Percentiles rank a stretch among this genome's conserved stretches.
Conservation (phyloP, 2,329 filamentous ascomycete genomes). For the Clonostachys sp. region DNA sequence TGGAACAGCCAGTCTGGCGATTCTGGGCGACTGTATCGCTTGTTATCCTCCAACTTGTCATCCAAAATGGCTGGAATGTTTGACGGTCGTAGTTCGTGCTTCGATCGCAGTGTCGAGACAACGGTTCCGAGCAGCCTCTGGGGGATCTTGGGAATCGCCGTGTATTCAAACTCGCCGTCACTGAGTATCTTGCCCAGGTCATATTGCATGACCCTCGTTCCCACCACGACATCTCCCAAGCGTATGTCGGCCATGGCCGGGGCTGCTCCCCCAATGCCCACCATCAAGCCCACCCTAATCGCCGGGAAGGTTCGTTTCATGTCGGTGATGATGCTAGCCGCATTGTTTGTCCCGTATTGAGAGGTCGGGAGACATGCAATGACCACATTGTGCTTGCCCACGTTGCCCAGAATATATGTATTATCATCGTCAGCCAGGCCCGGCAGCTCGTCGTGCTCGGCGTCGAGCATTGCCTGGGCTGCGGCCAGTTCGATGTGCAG, state of each 20-base stretch:
- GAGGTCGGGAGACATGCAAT: conserved; percentile 14
- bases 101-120: background rate
- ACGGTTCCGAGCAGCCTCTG: conserved; percentile 4
- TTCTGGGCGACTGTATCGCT: background rate
- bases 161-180: background rate
- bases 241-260: conserved; percentile 4
- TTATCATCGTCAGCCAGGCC: conserved; percentile 9
- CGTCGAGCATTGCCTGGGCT: conserved; percentile 16
- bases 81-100: background rate
- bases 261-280: conserved; percentile 14
- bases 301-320: conserved; percentile 6
- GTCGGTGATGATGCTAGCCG: conserved; percentile 9
- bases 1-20: conserved; percentile 1
- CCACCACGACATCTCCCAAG: conserved; percentile 13
- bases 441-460: conserved; percentile 6
- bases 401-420: conserved; percentile 11
- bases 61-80: background rate
- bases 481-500: conserved; percentile 16
- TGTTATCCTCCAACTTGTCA: background rate
- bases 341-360: conserved; percentile 12
- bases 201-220: conserved; percentile 12
- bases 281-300: conserved; percentile 9
- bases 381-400: conserved; percentile 14
- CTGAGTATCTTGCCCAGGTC: conserved; percentile 10
- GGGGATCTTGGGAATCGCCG: background rate